These are phyloP conservation scores for Oxyria digyna DNA, from an alignment of 148 eudicot species.

Conservation along the genomic window DNA sequence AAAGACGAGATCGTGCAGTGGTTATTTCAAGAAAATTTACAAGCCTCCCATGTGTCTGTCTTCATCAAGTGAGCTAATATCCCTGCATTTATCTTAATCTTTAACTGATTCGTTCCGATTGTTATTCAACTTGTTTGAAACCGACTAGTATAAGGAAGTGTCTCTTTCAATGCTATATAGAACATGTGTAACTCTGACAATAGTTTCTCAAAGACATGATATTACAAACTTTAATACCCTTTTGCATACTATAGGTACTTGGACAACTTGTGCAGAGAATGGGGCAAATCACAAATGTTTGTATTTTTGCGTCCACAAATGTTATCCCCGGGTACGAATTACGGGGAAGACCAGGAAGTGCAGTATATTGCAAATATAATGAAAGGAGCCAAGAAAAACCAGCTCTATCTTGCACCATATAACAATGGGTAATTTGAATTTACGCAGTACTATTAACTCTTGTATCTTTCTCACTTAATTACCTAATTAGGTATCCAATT, in stretches of 20 bases:
- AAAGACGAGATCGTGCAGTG: neutral
- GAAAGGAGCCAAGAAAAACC: neutral
- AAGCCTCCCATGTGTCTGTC: neutral
- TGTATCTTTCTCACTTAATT: neutral
- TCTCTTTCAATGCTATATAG: neutral
- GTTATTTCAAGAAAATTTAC: neutral
- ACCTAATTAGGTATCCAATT: neutral
- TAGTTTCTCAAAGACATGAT: neutral
- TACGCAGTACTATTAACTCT: neutral
- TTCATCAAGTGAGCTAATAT: constrained; percentile 10
- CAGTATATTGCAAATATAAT: constrained; percentile 5
- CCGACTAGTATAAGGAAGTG: neutral
- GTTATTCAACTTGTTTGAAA: neutral
- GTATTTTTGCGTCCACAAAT: neutral
- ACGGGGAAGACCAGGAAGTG: neutral
- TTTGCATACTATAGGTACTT: constrained; percentile 3
- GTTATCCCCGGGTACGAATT: neutral
- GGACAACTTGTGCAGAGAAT: neutral
- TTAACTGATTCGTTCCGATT: no score
- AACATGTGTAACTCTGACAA: neutral
- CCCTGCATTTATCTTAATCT: no score
- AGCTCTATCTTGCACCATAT: constrained; percentile 4
- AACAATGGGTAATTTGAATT: neutral
- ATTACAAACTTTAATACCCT: neutral
- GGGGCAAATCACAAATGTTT: neutral